A percentile compares a stretch with the other conserved stretches of the same genome.
Evolutionary conservation across 192 early-diverging fungal species (phyloP).

Genomic region (Glomus cerebriforme): DNA sequence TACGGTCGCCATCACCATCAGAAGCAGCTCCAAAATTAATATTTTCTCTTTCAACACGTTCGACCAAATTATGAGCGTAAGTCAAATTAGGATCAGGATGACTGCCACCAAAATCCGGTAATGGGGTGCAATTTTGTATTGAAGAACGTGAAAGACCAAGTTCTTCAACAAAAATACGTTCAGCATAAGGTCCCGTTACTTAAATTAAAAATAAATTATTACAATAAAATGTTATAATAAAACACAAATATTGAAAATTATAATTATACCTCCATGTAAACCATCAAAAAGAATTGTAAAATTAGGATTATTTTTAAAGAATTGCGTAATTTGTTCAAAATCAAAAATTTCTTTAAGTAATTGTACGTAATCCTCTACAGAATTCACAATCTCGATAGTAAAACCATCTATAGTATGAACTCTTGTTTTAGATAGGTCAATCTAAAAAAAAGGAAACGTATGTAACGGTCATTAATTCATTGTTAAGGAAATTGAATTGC

Average conservation of each 20-base stretch:
- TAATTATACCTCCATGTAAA: constrained; percentile 81
- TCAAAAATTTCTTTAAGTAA: constrained; percentile 92
- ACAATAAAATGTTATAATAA: constrained; percentile 16
- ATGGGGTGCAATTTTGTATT: constrained; percentile 80
- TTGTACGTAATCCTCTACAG: constrained; percentile 84
- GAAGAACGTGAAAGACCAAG: constrained; percentile 79
- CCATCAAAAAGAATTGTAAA: constrained; percentile 92
- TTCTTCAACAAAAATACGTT: constrained; percentile 84
- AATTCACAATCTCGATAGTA: constrained; percentile 84
- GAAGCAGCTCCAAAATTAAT: constrained; percentile 93
- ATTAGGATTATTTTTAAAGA: constrained; percentile 67
- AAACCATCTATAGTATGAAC: constrained; percentile 62
- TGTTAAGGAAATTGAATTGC: background rate
- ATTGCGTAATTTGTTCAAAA: constrained; percentile 80
- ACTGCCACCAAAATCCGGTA: constrained; percentile 90
- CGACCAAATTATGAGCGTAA: constrained; percentile 92
- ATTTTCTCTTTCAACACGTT: constrained; percentile 77
- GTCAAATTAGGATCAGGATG: constrained; percentile 99
- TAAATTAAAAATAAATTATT: background rate
- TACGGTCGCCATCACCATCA: constrained; percentile 97
- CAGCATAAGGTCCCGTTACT: constrained; percentile 95
- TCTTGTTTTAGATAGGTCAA: constrained; percentile 77
- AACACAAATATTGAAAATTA: background rate
- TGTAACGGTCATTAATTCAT: background rate
- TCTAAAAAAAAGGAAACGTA: constrained; percentile 32